Percentiles rank a stretch among this genome's conserved stretches.
Evolutionary conservation across 2,329 filamentous ascomycete genomes (phyloP).

Genomic region (Aspergillus brasiliensis): DNA sequence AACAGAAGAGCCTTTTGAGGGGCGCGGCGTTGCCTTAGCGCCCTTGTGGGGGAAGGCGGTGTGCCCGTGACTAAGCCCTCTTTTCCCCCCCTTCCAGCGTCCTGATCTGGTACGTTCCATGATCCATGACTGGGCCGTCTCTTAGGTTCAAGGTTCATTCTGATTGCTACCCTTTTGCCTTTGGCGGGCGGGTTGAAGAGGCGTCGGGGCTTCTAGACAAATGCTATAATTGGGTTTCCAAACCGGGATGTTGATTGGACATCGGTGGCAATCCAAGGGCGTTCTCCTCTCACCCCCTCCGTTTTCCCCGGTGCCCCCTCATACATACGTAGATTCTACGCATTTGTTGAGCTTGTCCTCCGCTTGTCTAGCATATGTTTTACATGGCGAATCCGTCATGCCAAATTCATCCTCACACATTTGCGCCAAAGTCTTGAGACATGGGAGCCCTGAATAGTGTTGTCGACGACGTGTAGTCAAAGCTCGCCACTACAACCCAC

Average conservation of each 20-base stretch:
- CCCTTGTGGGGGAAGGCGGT: conserved; percentile 37
- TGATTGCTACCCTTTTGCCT: not conserved
- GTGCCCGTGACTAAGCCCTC: conserved; percentile 21
- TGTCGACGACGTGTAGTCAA: not conserved
- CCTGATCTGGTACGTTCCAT: not conserved
- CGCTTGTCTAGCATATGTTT: not conserved
- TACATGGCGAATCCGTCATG: too few relatives aligned
- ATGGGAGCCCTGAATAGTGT: not conserved
- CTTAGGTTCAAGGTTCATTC: not conserved
- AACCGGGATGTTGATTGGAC: not conserved
- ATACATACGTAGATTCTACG: not conserved
- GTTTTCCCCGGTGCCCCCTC: not conserved
- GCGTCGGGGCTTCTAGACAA: not conserved
- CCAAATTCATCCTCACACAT: too few relatives aligned
- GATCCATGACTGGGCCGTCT: not conserved
- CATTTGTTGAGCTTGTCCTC: not conserved
- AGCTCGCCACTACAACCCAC: not conserved
- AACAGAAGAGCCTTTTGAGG: conserved; percentile 41
- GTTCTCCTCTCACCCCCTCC: not conserved
- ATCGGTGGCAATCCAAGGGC: not conserved
- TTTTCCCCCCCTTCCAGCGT: not conserved
- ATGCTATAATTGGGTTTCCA: too few relatives aligned
- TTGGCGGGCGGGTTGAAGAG: not conserved
- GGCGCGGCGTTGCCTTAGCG: conserved; percentile 24
- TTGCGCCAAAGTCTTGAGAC: not conserved